Conservation (phyloP, 208 protist genomes). For the Crithidia bombi region DNA sequence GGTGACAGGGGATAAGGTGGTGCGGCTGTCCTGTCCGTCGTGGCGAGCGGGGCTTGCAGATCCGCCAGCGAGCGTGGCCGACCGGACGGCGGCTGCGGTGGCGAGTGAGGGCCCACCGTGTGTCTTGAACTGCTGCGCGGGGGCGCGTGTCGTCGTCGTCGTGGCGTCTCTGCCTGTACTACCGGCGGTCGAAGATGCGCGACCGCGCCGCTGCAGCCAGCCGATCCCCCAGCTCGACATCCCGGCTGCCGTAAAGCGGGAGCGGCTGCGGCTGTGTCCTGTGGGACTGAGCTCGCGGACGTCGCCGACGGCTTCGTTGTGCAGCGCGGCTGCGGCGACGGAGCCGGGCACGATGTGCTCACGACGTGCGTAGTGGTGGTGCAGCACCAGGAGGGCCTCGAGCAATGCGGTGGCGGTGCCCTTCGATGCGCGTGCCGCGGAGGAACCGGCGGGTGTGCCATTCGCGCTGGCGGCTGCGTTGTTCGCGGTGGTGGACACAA, state of each 20-base stretch:
- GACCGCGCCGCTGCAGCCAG: conserved; percentile 25
- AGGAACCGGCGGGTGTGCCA: too few species aligned
- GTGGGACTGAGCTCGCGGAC: conserved; percentile 8
- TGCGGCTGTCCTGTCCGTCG: too few species aligned
- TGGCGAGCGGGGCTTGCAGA: too few species aligned
- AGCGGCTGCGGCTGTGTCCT: neutral
- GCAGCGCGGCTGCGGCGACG: conserved; percentile 26
- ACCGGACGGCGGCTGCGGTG: too few species aligned
- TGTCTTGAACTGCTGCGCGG: too few species aligned
- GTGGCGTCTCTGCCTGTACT: neutral
- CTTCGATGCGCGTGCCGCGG: too few species aligned
- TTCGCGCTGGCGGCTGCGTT: neutral
- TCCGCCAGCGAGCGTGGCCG: too few species aligned
- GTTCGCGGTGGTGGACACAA: neutral
- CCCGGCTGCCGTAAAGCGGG: neutral
- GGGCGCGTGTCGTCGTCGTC: neutral
- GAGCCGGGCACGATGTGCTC: conserved; percentile 34
- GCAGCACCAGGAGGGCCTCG: conserved; percentile 17
- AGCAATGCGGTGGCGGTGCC: neutral
- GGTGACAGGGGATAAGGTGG: too few species aligned
- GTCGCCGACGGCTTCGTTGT: conserved; percentile 17
- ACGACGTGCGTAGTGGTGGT: conserved; percentile 10
- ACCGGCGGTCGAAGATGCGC: neutral
- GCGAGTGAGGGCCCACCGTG: too few species aligned
- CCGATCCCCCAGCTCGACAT: conserved; percentile 21